Base-by-base conservation (phyloP, 2,329 filamentous ascomycete genomes). In the Talaromyces amestolkiae region DNA sequence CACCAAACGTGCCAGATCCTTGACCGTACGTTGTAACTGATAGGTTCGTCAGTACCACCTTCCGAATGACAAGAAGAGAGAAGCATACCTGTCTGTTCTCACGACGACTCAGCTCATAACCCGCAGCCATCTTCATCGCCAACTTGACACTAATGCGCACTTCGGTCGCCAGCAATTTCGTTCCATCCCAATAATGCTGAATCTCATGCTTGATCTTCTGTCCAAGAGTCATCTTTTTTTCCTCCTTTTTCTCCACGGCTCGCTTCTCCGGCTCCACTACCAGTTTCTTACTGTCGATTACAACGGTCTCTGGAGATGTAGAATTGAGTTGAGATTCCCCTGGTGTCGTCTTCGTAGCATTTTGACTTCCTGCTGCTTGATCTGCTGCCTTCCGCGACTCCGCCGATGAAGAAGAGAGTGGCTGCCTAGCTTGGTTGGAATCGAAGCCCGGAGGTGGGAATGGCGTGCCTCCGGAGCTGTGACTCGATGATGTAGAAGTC, bases 111-210 rank as follows among this genome's bases (percentile, higher is more conserved):
- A 99, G 87, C 79, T 99, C 95, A 80, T 99, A 99, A 8, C 95
- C 95, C 66, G 92, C 93, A 15, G 93, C 93, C 95, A 99, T 99
- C 83, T 97, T 98, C 77, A 97, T 79, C 6, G 93, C 95, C 70
- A 99, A 82, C 68, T 90, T 90, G 68, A 91, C 92, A 78, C 94
- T 98, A 77, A 99, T 99, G 79, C 84, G 92, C 75, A 98, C 89
- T 80, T 99, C 95, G 1, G 92, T 91, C 24, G 90, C 93, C 70
- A 99, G 83, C 73, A 99, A 84, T 80, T 99, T 99, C 33, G 93
- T 98, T 67, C 95, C 95, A 79, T 99, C 95, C 94, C 95, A 98
- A 82, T 99, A 99, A 78, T 99, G 95, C 68, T 89, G 87, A 15
- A 84, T 85, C 79, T 99, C 95, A 78, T 96, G 93, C 85, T 97